phyloP scores from a whole-genome alignment of 129 eudicot species.

The Flaveria bidentis region DNA sequence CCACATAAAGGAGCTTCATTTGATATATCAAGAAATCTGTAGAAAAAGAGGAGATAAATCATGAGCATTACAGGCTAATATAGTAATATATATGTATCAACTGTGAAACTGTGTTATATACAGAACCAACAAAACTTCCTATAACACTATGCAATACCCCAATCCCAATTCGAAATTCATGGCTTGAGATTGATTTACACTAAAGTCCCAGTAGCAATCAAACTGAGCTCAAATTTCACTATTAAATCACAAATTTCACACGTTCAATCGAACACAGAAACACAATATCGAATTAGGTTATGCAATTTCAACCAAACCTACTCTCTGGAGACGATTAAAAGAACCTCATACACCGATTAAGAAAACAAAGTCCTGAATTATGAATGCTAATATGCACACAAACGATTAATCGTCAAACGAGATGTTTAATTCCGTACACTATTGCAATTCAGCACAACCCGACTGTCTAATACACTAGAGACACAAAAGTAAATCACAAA shows the following conservation, averaged over 20 bases:
- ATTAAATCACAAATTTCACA: background rate
- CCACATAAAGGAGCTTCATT: constrained; percentile 91
- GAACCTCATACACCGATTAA: background rate
- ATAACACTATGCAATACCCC: background rate
- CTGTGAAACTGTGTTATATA: background rate
- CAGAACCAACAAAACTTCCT: constrained; percentile 9
- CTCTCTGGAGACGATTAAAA: background rate
- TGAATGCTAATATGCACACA: too few species aligned
- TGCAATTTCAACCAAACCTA: background rate
- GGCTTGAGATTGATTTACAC: background rate
- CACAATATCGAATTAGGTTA: background rate
- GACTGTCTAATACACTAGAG: background rate
- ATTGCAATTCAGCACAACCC: background rate
- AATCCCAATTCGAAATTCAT: constrained; percentile 2
- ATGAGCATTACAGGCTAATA: constrained; percentile 4
- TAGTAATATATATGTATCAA: background rate
- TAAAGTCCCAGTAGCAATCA: background rate
- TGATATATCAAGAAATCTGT: constrained; percentile 86
- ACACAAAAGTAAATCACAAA: background rate
- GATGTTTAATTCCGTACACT: background rate
- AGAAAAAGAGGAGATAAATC: constrained; percentile 17
- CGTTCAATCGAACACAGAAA: background rate
- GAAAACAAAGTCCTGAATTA: too few species aligned
- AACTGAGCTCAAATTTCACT: too few species aligned
- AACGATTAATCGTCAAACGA: too few species aligned